Conservation (phyloP, 768 basidiomycete genomes). For the Tulasnella sp. region DNA sequence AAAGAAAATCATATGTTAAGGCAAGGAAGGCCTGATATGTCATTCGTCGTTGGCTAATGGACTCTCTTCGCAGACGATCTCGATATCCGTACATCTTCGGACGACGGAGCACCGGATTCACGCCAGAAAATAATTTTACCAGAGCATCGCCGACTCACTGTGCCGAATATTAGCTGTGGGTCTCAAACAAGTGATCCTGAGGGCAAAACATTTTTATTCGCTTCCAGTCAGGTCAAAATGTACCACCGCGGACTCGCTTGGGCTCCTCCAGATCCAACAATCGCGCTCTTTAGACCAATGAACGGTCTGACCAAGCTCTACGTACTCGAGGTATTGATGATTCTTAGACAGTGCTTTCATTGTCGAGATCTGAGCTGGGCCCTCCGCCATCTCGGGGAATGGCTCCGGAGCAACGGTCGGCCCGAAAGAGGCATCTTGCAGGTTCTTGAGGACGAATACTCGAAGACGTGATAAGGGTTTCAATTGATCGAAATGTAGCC, state of each 20-base stretch:
- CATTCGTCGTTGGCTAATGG: background rate
- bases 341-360: background rate
- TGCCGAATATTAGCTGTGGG: too few species aligned
- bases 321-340: background rate
- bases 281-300: background rate
- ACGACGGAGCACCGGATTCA: too few species aligned
- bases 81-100: background rate
- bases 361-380: background rate
- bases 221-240: background rate
- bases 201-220: background rate
- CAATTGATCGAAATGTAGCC: background rate
- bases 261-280: background rate
- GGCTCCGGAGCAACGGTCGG: background rate
- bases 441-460: background rate
- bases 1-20: background rate
- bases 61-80: too few species aligned
- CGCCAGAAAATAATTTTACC: too few species aligned
- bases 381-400: background rate
- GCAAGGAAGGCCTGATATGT: background rate
- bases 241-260: background rate
- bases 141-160: too few species aligned
- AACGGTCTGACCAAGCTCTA: background rate
- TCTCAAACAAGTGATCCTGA: too few species aligned
- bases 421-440: background rate
- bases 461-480: background rate